These are phyloP conservation scores for Ceratorhiza oryzae-sativae DNA, from an alignment of 1,284 basidiomycete genomes.

Conservation along the genomic window DNA sequence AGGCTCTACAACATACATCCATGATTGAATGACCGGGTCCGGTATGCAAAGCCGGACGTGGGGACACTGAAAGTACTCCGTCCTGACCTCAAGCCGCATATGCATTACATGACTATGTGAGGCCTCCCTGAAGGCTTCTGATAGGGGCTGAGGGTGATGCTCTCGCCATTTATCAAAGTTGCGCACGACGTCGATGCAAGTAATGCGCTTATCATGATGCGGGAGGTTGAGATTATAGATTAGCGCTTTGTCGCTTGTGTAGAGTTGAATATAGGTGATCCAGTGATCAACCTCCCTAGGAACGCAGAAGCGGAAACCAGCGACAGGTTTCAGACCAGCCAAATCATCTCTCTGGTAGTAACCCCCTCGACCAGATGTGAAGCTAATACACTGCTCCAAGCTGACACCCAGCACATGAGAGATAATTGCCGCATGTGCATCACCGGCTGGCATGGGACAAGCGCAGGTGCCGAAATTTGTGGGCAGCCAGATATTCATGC, in stretches of 20 bases:
- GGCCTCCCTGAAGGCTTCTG: background rate
- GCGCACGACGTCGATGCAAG: background rate
- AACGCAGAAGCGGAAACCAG: background rate
- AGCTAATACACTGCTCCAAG: background rate
- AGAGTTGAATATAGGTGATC: conserved; percentile 1
- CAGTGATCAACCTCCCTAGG: background rate
- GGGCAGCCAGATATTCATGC: background rate
- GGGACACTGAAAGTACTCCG: background rate
- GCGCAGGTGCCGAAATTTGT: background rate
- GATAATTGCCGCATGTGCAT: background rate
- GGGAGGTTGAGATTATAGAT: conserved; percentile 13
- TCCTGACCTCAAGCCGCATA: background rate
- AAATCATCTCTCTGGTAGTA: conserved; percentile 24
- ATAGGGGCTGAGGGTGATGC: background rate
- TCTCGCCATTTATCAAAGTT: background rate
- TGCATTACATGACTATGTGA: background rate
- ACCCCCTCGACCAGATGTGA: background rate
- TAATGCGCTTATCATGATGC: background rate
- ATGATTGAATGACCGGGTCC: background rate
- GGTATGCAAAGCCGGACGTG: background rate
- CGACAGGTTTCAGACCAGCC: conserved; percentile 5
- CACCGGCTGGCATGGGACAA: background rate
- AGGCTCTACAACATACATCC: background rate
- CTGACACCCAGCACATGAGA: background rate
- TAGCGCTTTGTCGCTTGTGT: conserved; percentile 11